These are phyloP conservation scores for Skeletonema tropicum DNA, from an alignment of 108 stramenopile genomes.

Conservation along the genomic window DNA sequence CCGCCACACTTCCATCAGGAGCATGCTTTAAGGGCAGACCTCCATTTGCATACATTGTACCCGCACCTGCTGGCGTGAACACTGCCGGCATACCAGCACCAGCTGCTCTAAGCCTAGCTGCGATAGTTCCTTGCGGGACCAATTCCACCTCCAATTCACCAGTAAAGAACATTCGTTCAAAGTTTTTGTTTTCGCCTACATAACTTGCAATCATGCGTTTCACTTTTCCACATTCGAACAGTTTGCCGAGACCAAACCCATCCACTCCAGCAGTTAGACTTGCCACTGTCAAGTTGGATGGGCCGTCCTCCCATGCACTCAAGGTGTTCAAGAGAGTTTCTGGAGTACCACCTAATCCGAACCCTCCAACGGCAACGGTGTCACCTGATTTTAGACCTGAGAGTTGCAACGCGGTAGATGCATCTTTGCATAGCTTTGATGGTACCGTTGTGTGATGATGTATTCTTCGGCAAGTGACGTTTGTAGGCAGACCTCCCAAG, in stretches of 20 bases:
- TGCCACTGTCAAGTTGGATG: constrained; percentile 76
- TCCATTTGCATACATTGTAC: constrained; percentile 89
- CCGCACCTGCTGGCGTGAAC: constrained; percentile 91
- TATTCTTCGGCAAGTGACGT: constrained; percentile 1
- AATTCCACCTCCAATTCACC: constrained; percentile 89
- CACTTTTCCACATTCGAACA: constrained; percentile 83
- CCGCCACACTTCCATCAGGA: constrained; percentile 72
- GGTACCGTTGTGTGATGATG: constrained; percentile 43
- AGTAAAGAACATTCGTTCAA: constrained; percentile 87
- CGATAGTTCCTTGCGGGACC: constrained; percentile 90
- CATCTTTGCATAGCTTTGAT: constrained; percentile 47
- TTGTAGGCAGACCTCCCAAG: not conserved
- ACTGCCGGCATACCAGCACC: constrained; percentile 93
- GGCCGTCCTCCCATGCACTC: constrained; percentile 31
- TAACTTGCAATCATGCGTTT: constrained; percentile 88
- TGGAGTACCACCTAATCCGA: constrained; percentile 78
- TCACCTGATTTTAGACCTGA: constrained; percentile 50
- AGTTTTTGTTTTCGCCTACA: constrained; percentile 92
- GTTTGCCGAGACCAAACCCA: constrained; percentile 73
- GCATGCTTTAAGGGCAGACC: constrained; percentile 91
- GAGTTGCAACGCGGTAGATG: constrained; percentile 43
- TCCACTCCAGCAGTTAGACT: constrained; percentile 89
- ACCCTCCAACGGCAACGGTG: constrained; percentile 62
- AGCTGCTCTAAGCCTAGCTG: constrained; percentile 82
- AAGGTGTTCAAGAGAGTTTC: constrained; percentile 75